phyloP scores from a whole-genome alignment of 306 rosid genomes.

The Potentilla sterilis region DNA sequence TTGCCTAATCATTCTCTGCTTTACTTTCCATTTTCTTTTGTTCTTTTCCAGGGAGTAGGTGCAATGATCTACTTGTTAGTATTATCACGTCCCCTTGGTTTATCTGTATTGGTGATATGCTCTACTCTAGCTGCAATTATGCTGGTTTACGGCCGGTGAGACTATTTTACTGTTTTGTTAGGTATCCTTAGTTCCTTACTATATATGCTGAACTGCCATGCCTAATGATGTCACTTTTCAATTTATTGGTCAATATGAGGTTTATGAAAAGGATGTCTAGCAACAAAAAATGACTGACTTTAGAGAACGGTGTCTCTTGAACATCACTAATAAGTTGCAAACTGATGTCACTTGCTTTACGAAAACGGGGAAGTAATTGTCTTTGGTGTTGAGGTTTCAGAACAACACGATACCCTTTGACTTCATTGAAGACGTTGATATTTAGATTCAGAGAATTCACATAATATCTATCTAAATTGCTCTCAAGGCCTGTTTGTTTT shows the following conservation, averaged over 20 bases:
- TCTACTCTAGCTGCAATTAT: slow-evolving; percentile 63
- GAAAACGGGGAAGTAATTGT: not conserved
- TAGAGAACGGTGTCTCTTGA: not conserved
- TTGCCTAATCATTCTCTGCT: slow-evolving; percentile 19
- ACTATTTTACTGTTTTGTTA: slow-evolving; percentile 21
- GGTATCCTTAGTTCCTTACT: slow-evolving; percentile 19
- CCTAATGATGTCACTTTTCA: slow-evolving; percentile 1
- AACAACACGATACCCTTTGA: not conserved
- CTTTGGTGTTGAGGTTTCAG: not conserved
- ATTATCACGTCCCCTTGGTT: slow-evolving; percentile 93
- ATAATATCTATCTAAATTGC: not conserved
- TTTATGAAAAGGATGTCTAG: not conserved
- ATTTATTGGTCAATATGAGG: not conserved
- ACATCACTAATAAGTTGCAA: not conserved
- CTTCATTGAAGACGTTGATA: slow-evolving; percentile 16
- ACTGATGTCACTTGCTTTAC: not conserved
- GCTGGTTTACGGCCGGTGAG: slow-evolving; percentile 81
- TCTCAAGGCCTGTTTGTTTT: slow-evolving; percentile 3
- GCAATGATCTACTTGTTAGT: slow-evolving; percentile 71
- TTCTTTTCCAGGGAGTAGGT: slow-evolving; percentile 67
- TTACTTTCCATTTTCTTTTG: slow-evolving; percentile 15
- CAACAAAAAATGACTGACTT: not conserved
- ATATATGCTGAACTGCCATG: slow-evolving; percentile 6
- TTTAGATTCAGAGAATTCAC: slow-evolving; percentile 8
- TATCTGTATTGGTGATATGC: slow-evolving; percentile 72